Evolutionary conservation across 129 eudicot species (phyloP).

Genomic region (sunflower (Helianthus annuus)): DNA sequence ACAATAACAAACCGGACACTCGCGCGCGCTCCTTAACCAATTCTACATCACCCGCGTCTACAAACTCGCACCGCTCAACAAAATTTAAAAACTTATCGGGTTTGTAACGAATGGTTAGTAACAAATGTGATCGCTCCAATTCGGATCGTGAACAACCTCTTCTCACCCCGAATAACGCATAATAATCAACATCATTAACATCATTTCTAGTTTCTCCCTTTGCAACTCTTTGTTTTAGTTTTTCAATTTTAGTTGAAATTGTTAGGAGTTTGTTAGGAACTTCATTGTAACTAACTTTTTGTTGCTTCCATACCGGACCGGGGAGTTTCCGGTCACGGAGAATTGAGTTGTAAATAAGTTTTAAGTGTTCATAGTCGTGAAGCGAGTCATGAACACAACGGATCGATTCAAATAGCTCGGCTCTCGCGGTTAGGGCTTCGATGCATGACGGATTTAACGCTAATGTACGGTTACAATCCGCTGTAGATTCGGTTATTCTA

Average conservation of each 20-base stretch:
- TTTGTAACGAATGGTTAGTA: constrained; percentile 65
- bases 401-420: constrained; percentile 62
- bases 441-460: constrained; percentile 68
- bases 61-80: constrained; percentile 76
- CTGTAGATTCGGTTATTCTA: constrained; percentile 64
- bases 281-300: constrained; percentile 54
- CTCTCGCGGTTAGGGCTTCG: constrained; percentile 59
- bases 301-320: constrained; percentile 77
- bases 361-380: constrained; percentile 84
- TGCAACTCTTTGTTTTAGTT: constrained; percentile 61
- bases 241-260: constrained; percentile 54
- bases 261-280: constrained; percentile 62
- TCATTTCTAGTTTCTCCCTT: constrained; percentile 57
- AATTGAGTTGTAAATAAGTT: constrained; percentile 67
- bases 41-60: constrained; percentile 57
- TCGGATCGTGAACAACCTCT: constrained; percentile 82
- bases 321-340: constrained; percentile 69
- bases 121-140: constrained; percentile 76
- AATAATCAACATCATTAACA: constrained; percentile 71
- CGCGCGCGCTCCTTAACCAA: constrained; percentile 62
- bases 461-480: constrained; percentile 71
- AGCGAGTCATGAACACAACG: constrained; percentile 74
- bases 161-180: constrained; percentile 62
- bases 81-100: constrained; percentile 69
- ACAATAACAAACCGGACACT: constrained; percentile 63